Conservation (phyloP, 176 grass and related monocot genomes). For the Ampelocalamus luodianensis region DNA sequence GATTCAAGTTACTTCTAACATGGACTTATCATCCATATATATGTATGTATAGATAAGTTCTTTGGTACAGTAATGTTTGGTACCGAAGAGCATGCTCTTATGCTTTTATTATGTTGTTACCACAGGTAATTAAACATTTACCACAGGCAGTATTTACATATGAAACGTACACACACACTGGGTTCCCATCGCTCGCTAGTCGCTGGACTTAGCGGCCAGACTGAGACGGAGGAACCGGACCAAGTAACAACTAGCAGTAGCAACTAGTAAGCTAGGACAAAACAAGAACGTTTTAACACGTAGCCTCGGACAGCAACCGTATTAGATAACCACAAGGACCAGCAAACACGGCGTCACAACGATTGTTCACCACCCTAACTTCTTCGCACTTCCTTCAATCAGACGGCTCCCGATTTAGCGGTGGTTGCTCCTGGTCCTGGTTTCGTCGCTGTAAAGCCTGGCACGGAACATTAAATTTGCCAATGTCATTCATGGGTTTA, state of each 20-base stretch:
- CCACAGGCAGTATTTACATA: conserved; percentile 21
- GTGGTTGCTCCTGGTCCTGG: conserved; percentile 87
- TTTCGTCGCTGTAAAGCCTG: conserved; percentile 91
- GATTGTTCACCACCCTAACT: neutral
- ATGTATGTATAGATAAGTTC: too few species aligned
- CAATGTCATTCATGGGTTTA: neutral
- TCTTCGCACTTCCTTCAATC: neutral
- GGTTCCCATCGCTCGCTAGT: too few species aligned
- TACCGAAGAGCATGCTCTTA: neutral
- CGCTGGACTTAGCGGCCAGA: neutral
- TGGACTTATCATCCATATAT: too few species aligned
- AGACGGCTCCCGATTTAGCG: conserved; percentile 45
- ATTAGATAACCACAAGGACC: conserved; percentile 49
- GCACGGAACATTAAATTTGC: neutral
- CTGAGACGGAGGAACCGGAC: neutral
- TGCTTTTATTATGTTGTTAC: neutral
- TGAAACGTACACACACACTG: neutral
- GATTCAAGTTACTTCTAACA: too few species aligned
- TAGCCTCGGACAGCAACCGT: conserved; percentile 23
- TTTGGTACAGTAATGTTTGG: too few species aligned
- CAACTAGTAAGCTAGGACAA: neutral
- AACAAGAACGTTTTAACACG: neutral
- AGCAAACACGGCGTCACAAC: conserved; percentile 35
- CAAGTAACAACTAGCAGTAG: neutral
- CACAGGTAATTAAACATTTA: conserved; percentile 12